A percentile compares a stretch with the other conserved stretches of the same genome.
phyloP scores from a whole-genome alignment of 2,329 filamentous ascomycete species.

The Aspergillus arachidicola region DNA sequence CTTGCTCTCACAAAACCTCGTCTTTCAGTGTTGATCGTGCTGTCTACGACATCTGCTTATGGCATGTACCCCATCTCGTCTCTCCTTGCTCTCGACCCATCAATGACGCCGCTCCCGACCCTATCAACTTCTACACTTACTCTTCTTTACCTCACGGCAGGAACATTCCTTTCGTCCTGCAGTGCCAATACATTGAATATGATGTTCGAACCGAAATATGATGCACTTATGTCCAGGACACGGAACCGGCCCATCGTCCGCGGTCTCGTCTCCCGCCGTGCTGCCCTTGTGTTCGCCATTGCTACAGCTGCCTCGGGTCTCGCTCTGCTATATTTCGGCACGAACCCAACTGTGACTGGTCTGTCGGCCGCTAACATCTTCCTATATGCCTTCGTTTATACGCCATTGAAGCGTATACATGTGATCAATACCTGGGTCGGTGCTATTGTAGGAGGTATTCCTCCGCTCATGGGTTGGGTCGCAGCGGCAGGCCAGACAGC shows the following conservation, averaged over 20 bases:
- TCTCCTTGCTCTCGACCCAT: conserved; percentile 81
- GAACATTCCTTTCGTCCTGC: conserved; percentile 85
- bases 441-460: conserved; percentile 88
- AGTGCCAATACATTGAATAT: conserved; percentile 96
- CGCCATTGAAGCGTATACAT: conserved; percentile 83
- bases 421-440: conserved; percentile 94
- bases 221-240: conserved; percentile 92
- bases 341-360: conserved; percentile 89
- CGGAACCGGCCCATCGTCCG: conserved; percentile 87
- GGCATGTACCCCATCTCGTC: conserved; percentile 90
- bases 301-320: conserved; percentile 70
- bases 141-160: conserved; percentile 85
- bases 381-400: conserved; percentile 90
- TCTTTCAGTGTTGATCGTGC: conserved; percentile 84
- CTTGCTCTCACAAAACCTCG: conserved; percentile 95
- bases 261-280: conserved; percentile 70
- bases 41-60: conserved; percentile 88
- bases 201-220: conserved; percentile 88
- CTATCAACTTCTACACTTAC: conserved; percentile 78
- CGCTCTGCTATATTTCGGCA: conserved; percentile 78
- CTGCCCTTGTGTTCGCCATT: conserved; percentile 78
- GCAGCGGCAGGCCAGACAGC: conserved; percentile 89
- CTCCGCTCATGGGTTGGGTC: conserved; percentile 97
- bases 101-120: conserved; percentile 58
- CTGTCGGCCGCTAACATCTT: conserved; percentile 83